Conservation (phyloP, 2,329 filamentous ascomycete species). For the Venturia carpophila region DNA sequence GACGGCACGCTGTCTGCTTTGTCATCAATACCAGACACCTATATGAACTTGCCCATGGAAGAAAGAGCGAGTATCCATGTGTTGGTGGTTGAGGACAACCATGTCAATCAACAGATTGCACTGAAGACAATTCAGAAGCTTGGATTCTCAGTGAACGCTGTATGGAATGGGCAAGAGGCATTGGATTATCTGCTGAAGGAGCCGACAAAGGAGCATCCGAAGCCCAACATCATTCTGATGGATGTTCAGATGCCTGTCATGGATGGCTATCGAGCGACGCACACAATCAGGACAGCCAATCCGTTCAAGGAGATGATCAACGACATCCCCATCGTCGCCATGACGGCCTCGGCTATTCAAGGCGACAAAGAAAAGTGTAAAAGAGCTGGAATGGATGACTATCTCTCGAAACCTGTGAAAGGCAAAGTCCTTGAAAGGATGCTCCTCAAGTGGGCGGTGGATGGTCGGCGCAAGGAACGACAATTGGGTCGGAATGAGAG, state of each 20-base stretch:
- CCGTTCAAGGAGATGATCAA: slow-evolving; percentile 53
- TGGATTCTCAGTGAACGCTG: slow-evolving; percentile 16
- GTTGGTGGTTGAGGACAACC: slow-evolving; percentile 73
- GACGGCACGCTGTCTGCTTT: not conserved
- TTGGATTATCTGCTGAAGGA: slow-evolving; percentile 59
- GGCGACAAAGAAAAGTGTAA: slow-evolving; percentile 68
- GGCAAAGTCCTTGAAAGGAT: slow-evolving; percentile 60
- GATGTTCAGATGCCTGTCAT: slow-evolving; percentile 70
- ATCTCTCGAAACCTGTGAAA: slow-evolving; percentile 66
- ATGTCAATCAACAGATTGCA: slow-evolving; percentile 17
- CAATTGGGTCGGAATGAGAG: slow-evolving; percentile 23
- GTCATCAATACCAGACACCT: slow-evolving; percentile 21
- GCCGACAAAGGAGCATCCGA: slow-evolving; percentile 43
- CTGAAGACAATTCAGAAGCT: slow-evolving; percentile 18
- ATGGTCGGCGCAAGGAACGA: slow-evolving; percentile 33
- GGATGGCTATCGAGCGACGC: slow-evolving; percentile 71
- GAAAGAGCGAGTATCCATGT: slow-evolving; percentile 59
- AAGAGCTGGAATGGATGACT: slow-evolving; percentile 68
- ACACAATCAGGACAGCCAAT: slow-evolving; percentile 59
- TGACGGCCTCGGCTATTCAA: slow-evolving; percentile 72
- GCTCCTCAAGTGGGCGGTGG: slow-evolving; percentile 59
- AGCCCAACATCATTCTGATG: slow-evolving; percentile 71
- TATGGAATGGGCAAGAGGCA: slow-evolving; percentile 44
- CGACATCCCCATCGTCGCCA: slow-evolving; percentile 68
- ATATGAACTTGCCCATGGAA: slow-evolving; percentile 43